These are phyloP conservation scores for Pythium grandisporangium DNA, from an alignment of 352 stramenopile species.

Conservation along the genomic window DNA sequence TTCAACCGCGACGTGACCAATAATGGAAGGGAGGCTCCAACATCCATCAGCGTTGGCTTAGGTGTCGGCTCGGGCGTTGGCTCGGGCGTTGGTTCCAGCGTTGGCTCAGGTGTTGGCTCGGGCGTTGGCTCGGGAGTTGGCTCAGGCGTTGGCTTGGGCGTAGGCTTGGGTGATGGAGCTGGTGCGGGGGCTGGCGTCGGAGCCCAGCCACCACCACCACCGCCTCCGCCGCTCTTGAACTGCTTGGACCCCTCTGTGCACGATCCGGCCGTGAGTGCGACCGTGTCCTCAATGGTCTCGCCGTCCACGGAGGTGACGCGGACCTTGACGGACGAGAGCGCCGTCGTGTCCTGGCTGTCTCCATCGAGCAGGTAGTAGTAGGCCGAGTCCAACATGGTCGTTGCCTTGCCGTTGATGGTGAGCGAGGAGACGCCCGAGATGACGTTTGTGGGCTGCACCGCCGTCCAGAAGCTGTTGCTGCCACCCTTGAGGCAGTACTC, in stretches of 20 bases:
- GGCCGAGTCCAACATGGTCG: conserved; percentile 48
- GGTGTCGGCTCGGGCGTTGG: not conserved
- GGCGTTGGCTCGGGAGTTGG: not conserved
- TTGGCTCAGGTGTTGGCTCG: conserved; percentile 6
- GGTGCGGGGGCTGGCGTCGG: not conserved
- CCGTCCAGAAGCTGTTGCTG: conserved; percentile 48
- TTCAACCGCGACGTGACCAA: too few species aligned
- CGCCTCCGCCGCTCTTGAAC: conserved; percentile 16
- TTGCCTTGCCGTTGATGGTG: conserved; percentile 42
- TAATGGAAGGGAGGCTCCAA: too few species aligned
- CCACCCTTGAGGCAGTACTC: conserved; percentile 63
- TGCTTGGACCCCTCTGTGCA: conserved; percentile 29
- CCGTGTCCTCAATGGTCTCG: conserved; percentile 40
- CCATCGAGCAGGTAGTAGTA: conserved; percentile 59
- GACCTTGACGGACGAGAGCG: conserved; percentile 40
- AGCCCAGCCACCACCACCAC: not conserved
- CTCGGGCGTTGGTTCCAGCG: conserved; percentile 1
- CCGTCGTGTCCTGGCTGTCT: conserved; percentile 8
- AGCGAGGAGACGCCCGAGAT: conserved; percentile 37
- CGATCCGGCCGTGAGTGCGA: conserved; percentile 28
- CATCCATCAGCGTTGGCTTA: too few species aligned
- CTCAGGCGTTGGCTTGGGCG: not conserved
- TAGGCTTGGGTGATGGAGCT: not conserved
- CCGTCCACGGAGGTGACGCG: conserved; percentile 20
- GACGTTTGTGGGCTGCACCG: conserved; percentile 53